Evolutionary conservation across 345 rosid species (phyloP).

Genomic region (Lumnitzera littorea): DNA sequence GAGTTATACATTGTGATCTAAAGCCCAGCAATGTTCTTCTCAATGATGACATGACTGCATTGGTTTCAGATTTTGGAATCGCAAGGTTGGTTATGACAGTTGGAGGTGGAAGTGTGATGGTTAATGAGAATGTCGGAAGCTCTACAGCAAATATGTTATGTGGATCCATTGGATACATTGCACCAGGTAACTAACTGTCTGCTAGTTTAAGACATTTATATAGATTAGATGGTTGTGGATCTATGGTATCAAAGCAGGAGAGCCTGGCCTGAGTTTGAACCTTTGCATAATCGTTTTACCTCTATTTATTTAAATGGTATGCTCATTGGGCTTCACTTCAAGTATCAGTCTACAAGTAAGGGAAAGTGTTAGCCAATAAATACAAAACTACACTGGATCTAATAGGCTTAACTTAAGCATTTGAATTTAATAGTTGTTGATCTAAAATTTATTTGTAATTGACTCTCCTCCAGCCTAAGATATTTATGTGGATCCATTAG

Average conservation of each 20-base stretch:
- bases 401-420: too few relatives aligned
- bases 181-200: constrained; percentile 36
- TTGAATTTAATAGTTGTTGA: too few relatives aligned
- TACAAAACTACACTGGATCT: too few relatives aligned
- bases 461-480: too few relatives aligned
- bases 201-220: neutral
- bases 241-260: neutral
- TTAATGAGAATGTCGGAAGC: constrained; percentile 37
- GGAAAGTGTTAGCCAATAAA: too few relatives aligned
- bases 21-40: constrained; percentile 65
- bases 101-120: constrained; percentile 23
- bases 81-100: constrained; percentile 34
- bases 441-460: too few relatives aligned
- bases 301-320: too few relatives aligned
- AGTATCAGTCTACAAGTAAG: too few relatives aligned
- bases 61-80: constrained; percentile 56
- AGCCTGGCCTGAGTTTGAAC: too few relatives aligned
- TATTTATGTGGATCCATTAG: too few relatives aligned
- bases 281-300: too few relatives aligned
- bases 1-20: constrained; percentile 53
- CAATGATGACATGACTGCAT: constrained; percentile 53
- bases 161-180: constrained; percentile 50
- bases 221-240: neutral
- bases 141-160: constrained; percentile 39
- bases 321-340: too few relatives aligned